Evolutionary conservation across 306 rosid species (phyloP).

Genomic region (Rubus parviflorus): DNA sequence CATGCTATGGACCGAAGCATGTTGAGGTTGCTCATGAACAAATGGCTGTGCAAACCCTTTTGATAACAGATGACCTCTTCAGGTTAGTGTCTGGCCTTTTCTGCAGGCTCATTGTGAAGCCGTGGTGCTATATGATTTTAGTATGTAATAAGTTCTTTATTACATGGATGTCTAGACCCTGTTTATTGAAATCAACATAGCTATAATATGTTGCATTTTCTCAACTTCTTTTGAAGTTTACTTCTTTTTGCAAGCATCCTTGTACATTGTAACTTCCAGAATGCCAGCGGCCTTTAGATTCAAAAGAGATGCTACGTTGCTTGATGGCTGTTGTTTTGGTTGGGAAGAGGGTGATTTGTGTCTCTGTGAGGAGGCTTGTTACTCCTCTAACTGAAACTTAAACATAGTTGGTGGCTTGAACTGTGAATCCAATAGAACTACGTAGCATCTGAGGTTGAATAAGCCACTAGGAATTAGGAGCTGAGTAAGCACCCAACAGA

Average conservation of each 20-base stretch:
- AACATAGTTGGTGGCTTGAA: background rate
- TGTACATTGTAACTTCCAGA: too few relatives aligned
- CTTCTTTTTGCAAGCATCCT: too few relatives aligned
- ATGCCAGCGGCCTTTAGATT: too few relatives aligned
- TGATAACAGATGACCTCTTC: slow-evolving; percentile 86
- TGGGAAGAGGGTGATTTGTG: background rate
- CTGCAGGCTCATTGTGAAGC: background rate
- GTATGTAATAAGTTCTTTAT: background rate
- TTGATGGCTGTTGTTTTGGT: background rate
- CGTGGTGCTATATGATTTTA: background rate
- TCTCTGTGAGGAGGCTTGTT: background rate
- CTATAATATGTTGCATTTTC: too few relatives aligned
- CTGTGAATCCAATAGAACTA: background rate
- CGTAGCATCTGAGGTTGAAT: background rate
- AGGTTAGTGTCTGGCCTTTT: slow-evolving; percentile 48
- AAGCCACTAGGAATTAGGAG: background rate
- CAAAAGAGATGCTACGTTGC: too few relatives aligned
- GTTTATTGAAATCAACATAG: background rate
- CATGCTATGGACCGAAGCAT: slow-evolving; percentile 93
- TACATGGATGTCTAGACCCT: background rate
- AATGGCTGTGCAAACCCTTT: slow-evolving; percentile 84
- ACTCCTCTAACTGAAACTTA: background rate
- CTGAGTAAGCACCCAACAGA: background rate
- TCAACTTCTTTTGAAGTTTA: too few relatives aligned
- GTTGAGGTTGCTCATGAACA: slow-evolving; percentile 96